A percentile compares a stretch with the other conserved stretches of the same genome.
These are phyloP conservation scores for Alternaria gansuensis DNA, from an alignment of 2,329 filamentous ascomycete species.

Conservation along the genomic window DNA sequence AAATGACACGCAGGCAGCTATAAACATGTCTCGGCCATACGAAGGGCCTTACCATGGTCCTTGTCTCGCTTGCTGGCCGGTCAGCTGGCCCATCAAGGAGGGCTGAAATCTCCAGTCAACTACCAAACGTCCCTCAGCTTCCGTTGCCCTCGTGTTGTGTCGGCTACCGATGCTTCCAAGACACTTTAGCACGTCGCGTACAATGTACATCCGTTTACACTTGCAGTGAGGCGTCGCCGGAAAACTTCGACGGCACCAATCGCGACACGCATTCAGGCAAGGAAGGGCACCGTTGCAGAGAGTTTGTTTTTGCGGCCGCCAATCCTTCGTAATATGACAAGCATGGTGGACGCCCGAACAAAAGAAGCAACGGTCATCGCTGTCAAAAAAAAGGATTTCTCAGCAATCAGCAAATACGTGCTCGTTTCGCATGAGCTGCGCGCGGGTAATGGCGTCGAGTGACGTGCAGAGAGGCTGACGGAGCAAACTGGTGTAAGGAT, in stretches of 20 bases:
- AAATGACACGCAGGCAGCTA: conserved; percentile 27
- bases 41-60: conserved; percentile 13
- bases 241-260: conserved; percentile 18
- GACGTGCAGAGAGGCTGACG: conserved; percentile 20
- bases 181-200: conserved; percentile 14
- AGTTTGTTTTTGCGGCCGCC: conserved; percentile 35
- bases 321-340: conserved; percentile 35
- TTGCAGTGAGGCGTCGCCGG: conserved; percentile 33
- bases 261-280: conserved; percentile 17
- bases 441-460: conserved; percentile 25
- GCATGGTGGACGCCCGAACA: conserved; percentile 19
- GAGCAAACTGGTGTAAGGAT: conserved; percentile 18
- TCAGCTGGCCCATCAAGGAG: conserved; percentile 27
- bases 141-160: conserved; percentile 24
- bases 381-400: not conserved
- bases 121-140: conserved; percentile 25
- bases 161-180: conserved; percentile 23
- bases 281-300: conserved; percentile 28
- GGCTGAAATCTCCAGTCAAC: conserved; percentile 30
- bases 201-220: conserved; percentile 17
- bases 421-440: conserved; percentile 16
- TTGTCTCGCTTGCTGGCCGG: conserved; percentile 24
- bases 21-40: conserved; percentile 32
- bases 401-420: conserved; percentile 28
- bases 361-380: conserved; percentile 27